Base-by-base conservation (phyloP, 139 green algal species). In the Chlorella sp. region DNA sequence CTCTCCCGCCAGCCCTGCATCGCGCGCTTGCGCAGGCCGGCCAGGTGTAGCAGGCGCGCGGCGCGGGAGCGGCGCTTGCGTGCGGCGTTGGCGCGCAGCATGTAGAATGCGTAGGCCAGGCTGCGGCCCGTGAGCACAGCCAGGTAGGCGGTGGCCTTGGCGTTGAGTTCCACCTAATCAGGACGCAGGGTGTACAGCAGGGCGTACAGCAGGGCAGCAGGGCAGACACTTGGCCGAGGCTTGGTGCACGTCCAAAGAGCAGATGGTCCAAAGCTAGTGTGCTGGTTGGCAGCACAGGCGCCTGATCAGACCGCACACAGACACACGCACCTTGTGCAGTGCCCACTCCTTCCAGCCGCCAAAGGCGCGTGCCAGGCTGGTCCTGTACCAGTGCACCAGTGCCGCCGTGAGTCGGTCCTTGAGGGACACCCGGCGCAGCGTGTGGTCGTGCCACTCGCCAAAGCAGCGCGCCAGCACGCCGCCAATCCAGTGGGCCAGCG, bases 1-100 rank as follows among this genome's bases (percentile, higher is more conserved):
- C 75, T 35, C 49, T 63, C 42, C 69, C 65, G 29, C 75, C 50
- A 73, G 17, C 69, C 69, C 4, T 31, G 69, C 34, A 80, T 49
- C 62, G 42, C 76, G 31, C 55, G 34, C 1, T 65, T 70, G 20
- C 67, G 10, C 10, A 55, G 42, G 10, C 42, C 42, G 10, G 42
- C 42, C 42, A 55, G 42, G 42, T 30, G 65, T 31, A 63, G 69
- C 5, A 49, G 31, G 50, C 49, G 14, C 2, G 76, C 76, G 1
- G 60, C 71, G 1, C 65, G 50, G 35, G 69, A 74, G 35, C 76
- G 70, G 0, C 34, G 36, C 62, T 84, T 84, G 60, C 79, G 74
- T 1, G 69, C 34, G 2, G 73, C 73, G 33, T 78, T 78, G 32
- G 65, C 66, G 31, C 73, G 65, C 50, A 78, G 73, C 65, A 78